A percentile compares a stretch with the other conserved stretches of the same genome.
Evolutionary conservation across 2,329 filamentous ascomycete species (phyloP).

Genomic region (Stemphylium beticola): DNA sequence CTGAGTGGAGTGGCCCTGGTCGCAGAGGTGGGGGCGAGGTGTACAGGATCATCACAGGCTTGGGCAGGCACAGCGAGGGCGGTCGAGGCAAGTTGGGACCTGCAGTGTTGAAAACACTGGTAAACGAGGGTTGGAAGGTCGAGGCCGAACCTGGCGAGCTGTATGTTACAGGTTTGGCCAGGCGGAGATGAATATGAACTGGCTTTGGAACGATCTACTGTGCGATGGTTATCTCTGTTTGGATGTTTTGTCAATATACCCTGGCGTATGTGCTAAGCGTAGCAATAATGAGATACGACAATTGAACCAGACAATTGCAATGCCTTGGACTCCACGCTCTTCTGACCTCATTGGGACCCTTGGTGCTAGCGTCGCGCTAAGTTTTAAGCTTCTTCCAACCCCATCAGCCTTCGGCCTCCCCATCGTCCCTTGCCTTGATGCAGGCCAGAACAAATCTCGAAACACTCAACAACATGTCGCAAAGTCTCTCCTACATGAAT

Average conservation of each 20-base stretch:
- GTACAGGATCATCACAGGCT: conserved; percentile 80
- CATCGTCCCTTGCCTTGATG: not conserved
- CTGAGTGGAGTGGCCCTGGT: conserved; percentile 48
- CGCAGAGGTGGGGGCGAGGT: conserved; percentile 55
- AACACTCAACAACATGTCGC: conserved; percentile 9
- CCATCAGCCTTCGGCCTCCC: not conserved
- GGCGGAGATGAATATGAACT: conserved; percentile 21
- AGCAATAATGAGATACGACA: not conserved
- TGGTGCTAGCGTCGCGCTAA: conserved; percentile 15
- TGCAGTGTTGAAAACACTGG: conserved; percentile 77
- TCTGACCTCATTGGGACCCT: not conserved
- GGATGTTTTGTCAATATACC: not conserved
- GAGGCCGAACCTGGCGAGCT: conserved; percentile 74
- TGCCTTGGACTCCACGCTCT: not conserved
- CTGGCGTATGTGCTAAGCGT: not conserved
- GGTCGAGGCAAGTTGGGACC: conserved; percentile 78
- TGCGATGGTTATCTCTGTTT: not conserved
- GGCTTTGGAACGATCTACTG: not conserved
- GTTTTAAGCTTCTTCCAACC: conserved; percentile 12
- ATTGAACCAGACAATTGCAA: not conserved
- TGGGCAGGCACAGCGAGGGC: conserved; percentile 77
- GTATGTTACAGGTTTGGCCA: conserved; percentile 67
- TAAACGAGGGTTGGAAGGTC: conserved; percentile 82
- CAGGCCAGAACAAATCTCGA: conserved; percentile 3
- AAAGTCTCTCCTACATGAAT: conserved; percentile 1